These are phyloP conservation scores for Albatrellus ellisii DNA, from an alignment of 768 basidiomycete species.

Conservation along the genomic window DNA sequence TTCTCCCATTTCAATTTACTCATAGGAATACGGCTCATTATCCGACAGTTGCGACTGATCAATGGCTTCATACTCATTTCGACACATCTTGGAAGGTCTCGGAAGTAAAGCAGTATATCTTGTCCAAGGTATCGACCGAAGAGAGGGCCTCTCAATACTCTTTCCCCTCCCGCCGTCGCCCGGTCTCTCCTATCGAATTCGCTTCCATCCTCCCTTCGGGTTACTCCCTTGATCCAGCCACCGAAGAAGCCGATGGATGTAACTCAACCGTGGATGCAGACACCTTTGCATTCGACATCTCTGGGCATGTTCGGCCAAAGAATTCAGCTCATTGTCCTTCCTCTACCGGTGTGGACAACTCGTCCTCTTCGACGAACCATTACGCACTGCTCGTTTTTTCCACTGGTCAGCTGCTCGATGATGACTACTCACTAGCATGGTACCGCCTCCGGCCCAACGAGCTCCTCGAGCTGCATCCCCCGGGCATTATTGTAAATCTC, in stretches of 20 bases:
- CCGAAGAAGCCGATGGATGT: constrained; percentile 21
- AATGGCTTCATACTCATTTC: constrained; percentile 66
- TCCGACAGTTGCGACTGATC: constrained; percentile 46
- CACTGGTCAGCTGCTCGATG: constrained; percentile 59
- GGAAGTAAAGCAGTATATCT: constrained; percentile 49
- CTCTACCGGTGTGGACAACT: not conserved
- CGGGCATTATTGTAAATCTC: constrained; percentile 25
- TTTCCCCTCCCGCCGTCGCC: constrained; percentile 22
- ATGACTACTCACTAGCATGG: constrained; percentile 42
- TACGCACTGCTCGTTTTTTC: constrained; percentile 52
- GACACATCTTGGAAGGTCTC: constrained; percentile 46
- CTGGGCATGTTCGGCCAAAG: constrained; percentile 4
- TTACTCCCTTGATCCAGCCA: constrained; percentile 9
- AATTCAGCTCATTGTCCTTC: not conserved
- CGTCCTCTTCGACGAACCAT: constrained; percentile 11
- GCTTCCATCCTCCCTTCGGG: constrained; percentile 33
- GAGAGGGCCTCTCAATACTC: constrained; percentile 7
- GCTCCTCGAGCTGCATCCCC: constrained; percentile 54
- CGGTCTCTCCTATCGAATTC: constrained; percentile 61
- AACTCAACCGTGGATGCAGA: constrained; percentile 17
- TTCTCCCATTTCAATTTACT: not conserved
- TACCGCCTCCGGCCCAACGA: constrained; percentile 51
- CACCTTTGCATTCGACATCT: constrained; percentile 1
- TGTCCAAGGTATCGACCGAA: constrained; percentile 38
- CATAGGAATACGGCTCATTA: not conserved